Evolutionary conservation across 495 filamentous ascomycete genomes (phyloP).

Genomic region (Viridothelium virens): DNA sequence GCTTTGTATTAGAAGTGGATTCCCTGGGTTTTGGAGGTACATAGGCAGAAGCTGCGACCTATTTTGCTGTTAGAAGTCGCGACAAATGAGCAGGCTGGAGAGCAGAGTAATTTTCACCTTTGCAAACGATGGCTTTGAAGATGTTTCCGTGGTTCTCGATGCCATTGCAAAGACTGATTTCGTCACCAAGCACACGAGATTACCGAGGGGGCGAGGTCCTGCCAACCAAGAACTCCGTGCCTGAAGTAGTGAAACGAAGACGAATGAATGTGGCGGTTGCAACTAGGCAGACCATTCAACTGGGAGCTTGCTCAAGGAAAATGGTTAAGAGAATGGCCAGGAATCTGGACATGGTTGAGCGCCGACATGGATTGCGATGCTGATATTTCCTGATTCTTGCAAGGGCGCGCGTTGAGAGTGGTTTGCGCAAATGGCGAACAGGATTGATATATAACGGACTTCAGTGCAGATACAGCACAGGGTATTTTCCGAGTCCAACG

Average conservation of each 20-base stretch:
- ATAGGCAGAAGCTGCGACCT: slow-evolving; percentile 50
- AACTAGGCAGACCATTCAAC: slow-evolving; percentile 11
- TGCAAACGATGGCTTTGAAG: slow-evolving; percentile 41
- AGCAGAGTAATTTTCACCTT: slow-evolving; percentile 36
- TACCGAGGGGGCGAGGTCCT: slow-evolving; percentile 4
- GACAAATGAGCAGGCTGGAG: not conserved
- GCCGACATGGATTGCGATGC: slow-evolving; percentile 31
- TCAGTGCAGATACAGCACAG: not conserved
- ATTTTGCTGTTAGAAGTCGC: not conserved
- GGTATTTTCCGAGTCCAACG: not conserved
- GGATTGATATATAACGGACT: not conserved
- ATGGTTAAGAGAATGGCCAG: slow-evolving; percentile 31
- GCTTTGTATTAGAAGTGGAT: slow-evolving; percentile 11
- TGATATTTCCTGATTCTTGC: not conserved
- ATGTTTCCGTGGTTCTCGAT: slow-evolving; percentile 20
- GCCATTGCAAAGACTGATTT: slow-evolving; percentile 15
- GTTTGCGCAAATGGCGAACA: not conserved
- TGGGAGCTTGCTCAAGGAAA: slow-evolving; percentile 36
- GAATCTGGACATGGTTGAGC: slow-evolving; percentile 34
- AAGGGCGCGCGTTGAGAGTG: not conserved
- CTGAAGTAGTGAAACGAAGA: slow-evolving; percentile 18
- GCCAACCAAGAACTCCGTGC: slow-evolving; percentile 7
- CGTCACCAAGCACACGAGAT: not conserved
- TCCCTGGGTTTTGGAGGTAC: slow-evolving; percentile 5
- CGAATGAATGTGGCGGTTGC: slow-evolving; percentile 18